Conservation (phyloP, 495 filamentous ascomycete species). For the Cercophora newfieldiana region DNA sequence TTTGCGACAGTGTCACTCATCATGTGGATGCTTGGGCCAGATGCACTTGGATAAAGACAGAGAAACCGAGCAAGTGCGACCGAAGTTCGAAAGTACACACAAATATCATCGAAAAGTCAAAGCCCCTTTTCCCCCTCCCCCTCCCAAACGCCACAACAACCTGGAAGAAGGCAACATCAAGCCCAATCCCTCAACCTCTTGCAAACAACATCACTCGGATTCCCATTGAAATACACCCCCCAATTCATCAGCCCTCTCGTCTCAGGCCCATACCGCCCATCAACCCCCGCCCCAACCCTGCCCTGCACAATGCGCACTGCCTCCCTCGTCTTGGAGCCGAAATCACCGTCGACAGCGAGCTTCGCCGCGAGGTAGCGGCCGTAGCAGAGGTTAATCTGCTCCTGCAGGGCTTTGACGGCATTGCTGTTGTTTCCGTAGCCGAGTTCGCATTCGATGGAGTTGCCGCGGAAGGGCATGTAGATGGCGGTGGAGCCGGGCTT, state of each 20-base stretch:
- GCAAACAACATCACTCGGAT: constrained; percentile 15
- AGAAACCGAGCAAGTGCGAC: too few relatives aligned
- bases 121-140: too few relatives aligned
- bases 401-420: constrained; percentile 18
- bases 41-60: too few relatives aligned
- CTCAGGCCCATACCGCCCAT: constrained; percentile 11
- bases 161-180: too few relatives aligned
- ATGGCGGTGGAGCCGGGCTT: constrained; percentile 2
- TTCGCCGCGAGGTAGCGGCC: constrained; percentile 5
- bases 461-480: constrained; percentile 21
- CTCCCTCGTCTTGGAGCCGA: constrained; percentile 14
- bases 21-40: too few relatives aligned
- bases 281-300: neutral
- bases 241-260: constrained; percentile 18
- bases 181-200: constrained; percentile 13
- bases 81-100: too few relatives aligned
- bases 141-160: too few relatives aligned
- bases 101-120: too few relatives aligned
- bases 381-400: constrained; percentile 18
- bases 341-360: constrained; percentile 18
- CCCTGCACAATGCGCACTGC: constrained; percentile 11
- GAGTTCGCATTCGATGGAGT: constrained; percentile 16
- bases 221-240: constrained; percentile 17
- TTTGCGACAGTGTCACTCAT: too few relatives aligned
- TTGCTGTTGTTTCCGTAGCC: constrained; percentile 9